A percentile compares a stretch with the other conserved stretches of the same genome.
These are phyloP conservation scores for Lichtheimia corymbifera DNA, from an alignment of 371 early-diverging fungal species.

Conservation along the genomic window DNA sequence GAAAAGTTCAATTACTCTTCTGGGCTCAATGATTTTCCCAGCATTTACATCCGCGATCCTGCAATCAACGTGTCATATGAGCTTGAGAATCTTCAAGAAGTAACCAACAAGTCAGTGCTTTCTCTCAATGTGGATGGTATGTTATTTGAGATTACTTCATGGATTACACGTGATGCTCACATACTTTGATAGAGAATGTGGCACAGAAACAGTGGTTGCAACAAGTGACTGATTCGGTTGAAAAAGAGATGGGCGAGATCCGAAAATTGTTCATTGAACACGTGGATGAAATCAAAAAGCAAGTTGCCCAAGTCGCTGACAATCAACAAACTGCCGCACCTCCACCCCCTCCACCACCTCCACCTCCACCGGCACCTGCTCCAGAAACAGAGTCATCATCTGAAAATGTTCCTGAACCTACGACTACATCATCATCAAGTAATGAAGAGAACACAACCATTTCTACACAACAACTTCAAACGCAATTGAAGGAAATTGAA, in stretches of 20 bases:
- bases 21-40: constrained; percentile 64
- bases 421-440: not conserved
- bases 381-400: not conserved
- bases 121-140: constrained; percentile 69
- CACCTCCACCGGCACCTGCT: constrained; percentile 6
- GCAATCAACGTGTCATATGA: constrained; percentile 64
- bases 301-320: constrained; percentile 15
- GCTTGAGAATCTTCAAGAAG: constrained; percentile 66
- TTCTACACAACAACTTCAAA: constrained; percentile 13
- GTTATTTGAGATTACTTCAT: not conserved
- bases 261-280: constrained; percentile 31
- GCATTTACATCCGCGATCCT: constrained; percentile 70
- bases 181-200: constrained; percentile 15
- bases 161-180: not conserved
- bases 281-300: constrained; percentile 35
- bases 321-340: constrained; percentile 4
- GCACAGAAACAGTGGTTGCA: constrained; percentile 34
- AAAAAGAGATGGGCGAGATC: constrained; percentile 38
- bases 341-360: not conserved
- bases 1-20: constrained; percentile 66
- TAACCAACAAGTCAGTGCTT: constrained; percentile 60
- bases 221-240: constrained; percentile 27
- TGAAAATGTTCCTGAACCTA: not conserved
- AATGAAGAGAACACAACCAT: not conserved
- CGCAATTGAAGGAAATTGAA: constrained; percentile 35